Evolutionary conservation across 768 basidiomycete species (phyloP).

Genomic region (Hygrocybe punicea): DNA sequence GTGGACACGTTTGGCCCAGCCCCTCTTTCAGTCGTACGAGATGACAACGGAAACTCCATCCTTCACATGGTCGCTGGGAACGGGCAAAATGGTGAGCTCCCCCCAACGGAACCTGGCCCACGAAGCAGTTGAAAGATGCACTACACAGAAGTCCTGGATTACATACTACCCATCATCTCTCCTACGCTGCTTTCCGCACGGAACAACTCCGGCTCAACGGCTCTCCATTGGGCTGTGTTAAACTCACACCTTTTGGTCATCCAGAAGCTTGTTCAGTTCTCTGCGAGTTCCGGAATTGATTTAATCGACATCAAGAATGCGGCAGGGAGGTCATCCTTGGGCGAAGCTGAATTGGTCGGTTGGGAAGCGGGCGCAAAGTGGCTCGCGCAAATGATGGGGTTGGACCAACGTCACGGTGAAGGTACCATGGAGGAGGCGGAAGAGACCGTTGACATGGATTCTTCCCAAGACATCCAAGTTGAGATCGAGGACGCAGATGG

Average conservation of each 20-base stretch:
- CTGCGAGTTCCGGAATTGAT: constrained; percentile 56
- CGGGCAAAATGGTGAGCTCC: constrained; percentile 72
- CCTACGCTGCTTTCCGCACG: constrained; percentile 54
- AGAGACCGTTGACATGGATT: constrained; percentile 29
- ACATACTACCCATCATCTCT: constrained; percentile 60
- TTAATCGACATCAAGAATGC: constrained; percentile 75
- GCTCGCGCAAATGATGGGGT: constrained; percentile 77
- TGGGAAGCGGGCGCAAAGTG: constrained; percentile 85
- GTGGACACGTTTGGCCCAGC: constrained; percentile 53
- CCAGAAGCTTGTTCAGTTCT: constrained; percentile 56
- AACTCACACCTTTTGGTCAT: constrained; percentile 70
- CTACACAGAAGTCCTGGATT: constrained; percentile 65
- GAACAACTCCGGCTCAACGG: constrained; percentile 74
- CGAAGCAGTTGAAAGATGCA: constrained; percentile 37
- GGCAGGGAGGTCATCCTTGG: constrained; percentile 72
- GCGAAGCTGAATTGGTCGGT: constrained; percentile 72
- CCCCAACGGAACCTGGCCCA: background rate
- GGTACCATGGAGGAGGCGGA: constrained; percentile 28
- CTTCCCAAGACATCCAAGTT: constrained; percentile 52
- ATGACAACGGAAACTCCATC: constrained; percentile 74
- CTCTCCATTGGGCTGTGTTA: constrained; percentile 88
- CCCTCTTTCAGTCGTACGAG: constrained; percentile 49
- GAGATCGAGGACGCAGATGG: constrained; percentile 74
- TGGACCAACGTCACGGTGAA: no score
- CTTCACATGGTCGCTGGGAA: constrained; percentile 89